Conservation (phyloP, 257 asterid species). For the Solanum virginianum region DNA sequence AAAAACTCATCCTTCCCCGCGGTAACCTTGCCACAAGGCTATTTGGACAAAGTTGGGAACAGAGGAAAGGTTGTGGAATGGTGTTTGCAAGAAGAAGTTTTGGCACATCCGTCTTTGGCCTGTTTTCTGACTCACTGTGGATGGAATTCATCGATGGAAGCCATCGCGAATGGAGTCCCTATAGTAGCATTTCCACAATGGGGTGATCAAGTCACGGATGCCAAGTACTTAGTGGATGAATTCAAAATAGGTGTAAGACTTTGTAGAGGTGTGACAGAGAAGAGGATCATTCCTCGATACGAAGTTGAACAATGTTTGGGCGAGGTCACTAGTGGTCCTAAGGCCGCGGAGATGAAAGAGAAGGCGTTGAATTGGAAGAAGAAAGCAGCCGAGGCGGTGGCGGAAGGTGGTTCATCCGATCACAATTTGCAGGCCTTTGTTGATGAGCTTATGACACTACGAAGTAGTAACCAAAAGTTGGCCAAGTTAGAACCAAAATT, state of each 20-base stretch:
- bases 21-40: neutral
- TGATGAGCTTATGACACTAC: neutral
- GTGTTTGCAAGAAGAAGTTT: constrained; percentile 6
- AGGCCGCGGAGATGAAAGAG: neutral
- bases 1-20: neutral
- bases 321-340: neutral
- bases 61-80: constrained; percentile 12
- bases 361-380: neutral
- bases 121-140: constrained; percentile 8
- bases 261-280: neutral
- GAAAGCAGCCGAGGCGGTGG: neutral
- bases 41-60: neutral
- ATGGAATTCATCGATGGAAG: constrained; percentile 2
- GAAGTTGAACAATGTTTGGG: neutral
- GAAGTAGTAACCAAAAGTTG: neutral
- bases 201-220: neutral
- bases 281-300: neutral
- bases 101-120: constrained; percentile 4
- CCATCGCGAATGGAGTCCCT: neutral
- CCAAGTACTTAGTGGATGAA: neutral
- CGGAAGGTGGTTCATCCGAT: neutral
- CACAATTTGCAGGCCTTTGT: neutral
- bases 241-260: neutral
- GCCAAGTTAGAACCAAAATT: neutral
- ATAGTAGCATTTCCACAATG: neutral